Conservation (phyloP, 2,329 filamentous ascomycete species). For the Lachnellula cervina region DNA sequence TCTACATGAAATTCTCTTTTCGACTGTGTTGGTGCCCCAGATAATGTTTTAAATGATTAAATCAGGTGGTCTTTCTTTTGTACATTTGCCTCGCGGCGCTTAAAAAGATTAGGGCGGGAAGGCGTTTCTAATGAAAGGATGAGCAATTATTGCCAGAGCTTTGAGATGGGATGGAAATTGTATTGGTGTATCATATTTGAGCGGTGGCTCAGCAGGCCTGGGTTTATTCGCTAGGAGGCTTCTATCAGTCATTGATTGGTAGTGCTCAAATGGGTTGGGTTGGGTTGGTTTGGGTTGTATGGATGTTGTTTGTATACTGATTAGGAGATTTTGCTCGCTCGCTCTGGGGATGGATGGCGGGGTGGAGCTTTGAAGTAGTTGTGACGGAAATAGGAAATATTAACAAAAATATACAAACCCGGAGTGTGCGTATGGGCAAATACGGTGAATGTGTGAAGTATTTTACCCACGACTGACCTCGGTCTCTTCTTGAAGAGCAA, state of each 20-base stretch:
- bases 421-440: not conserved
- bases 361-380: not conserved
- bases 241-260: not conserved
- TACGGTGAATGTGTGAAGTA: no score
- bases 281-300: not conserved
- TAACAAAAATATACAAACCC: not conserved
- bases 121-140: slow-evolving; percentile 14
- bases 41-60: slow-evolving; percentile 27
- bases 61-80: slow-evolving; percentile 12
- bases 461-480: no score
- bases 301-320: no score
- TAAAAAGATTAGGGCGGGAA: slow-evolving; percentile 19
- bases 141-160: not conserved
- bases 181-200: not conserved
- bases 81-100: slow-evolving; percentile 17
- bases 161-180: not conserved
- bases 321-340: no score
- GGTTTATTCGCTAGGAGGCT: not conserved
- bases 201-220: not conserved
- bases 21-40: slow-evolving; percentile 6
- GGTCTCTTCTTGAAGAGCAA: no score
- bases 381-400: not conserved
- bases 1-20: slow-evolving; percentile 5
- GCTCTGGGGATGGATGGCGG: no score
- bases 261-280: not conserved